These are phyloP conservation scores for Microcyclospora pomicola DNA, from an alignment of 2,329 filamentous ascomycete genomes.

Conservation along the genomic window DNA sequence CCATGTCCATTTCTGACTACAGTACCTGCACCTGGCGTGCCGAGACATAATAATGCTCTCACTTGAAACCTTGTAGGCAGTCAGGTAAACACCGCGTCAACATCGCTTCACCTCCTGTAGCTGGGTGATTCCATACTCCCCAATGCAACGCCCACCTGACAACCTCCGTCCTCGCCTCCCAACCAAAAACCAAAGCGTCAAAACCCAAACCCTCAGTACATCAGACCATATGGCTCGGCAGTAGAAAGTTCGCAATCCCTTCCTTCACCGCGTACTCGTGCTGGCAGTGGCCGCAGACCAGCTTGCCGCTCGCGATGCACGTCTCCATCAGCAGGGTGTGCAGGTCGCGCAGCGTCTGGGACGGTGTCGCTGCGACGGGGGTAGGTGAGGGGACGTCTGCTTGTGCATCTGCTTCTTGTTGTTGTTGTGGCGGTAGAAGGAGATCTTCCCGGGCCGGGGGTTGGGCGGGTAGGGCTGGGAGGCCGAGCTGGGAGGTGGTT, in stretches of 20 bases:
- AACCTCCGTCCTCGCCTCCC: too few relatives aligned
- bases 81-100: too few relatives aligned
- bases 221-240: constrained; percentile 39
- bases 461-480: constrained; percentile 46
- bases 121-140: too few relatives aligned
- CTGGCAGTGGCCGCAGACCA: constrained; percentile 81
- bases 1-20: too few relatives aligned
- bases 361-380: constrained; percentile 29
- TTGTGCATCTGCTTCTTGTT: too few relatives aligned
- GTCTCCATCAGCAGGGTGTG: constrained; percentile 80
- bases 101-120: too few relatives aligned
- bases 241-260: constrained; percentile 88
- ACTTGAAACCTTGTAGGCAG: too few relatives aligned
- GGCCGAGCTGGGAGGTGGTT: constrained; percentile 4
- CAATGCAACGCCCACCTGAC: too few relatives aligned
- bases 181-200: too few relatives aligned
- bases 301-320: constrained; percentile 71
- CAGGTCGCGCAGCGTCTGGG: constrained; percentile 56
- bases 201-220: constrained; percentile 33
- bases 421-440: constrained; percentile 27
- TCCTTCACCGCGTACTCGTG: constrained; percentile 93
- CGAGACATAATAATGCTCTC: too few relatives aligned
- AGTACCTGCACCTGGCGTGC: too few relatives aligned
- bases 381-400: too few relatives aligned
- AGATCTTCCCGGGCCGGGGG: constrained; percentile 23